Evolutionary conservation across 495 filamentous ascomycete species (phyloP).

Genomic region (Aspergillus coremiiformis): DNA sequence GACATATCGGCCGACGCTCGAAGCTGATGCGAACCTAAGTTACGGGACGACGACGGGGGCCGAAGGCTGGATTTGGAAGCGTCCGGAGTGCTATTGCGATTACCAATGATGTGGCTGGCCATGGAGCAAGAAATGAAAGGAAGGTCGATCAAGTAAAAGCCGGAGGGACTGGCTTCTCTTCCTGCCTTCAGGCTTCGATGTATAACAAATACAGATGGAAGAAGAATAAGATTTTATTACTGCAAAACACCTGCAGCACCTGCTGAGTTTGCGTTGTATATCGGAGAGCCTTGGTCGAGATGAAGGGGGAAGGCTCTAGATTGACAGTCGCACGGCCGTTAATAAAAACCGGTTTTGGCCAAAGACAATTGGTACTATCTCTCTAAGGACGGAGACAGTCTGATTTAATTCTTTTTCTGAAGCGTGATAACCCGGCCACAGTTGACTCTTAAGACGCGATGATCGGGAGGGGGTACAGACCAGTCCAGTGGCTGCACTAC

Average conservation of each 20-base stretch:
- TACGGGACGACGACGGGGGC: conserved; percentile 78
- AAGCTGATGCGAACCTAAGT: conserved; percentile 74
- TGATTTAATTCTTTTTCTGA: conserved; percentile 7
- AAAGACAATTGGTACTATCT: conserved; percentile 16
- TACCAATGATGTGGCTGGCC: conserved; percentile 64
- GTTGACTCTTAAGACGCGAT: conserved; percentile 25
- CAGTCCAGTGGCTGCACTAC: conserved; percentile 47
- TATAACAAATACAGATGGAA: conserved; percentile 36
- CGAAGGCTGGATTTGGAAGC: conserved; percentile 78
- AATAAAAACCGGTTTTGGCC: conserved; percentile 3
- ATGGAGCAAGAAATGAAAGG: conserved; percentile 38
- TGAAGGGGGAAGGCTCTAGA: background rate
- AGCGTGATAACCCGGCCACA: conserved; percentile 12
- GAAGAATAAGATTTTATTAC: conserved; percentile 29
- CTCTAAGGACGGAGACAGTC: conserved; percentile 16
- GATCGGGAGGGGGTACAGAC: conserved; percentile 40
- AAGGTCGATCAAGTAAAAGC: conserved; percentile 11
- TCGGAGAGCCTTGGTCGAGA: conserved; percentile 3
- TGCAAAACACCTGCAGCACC: conserved; percentile 77
- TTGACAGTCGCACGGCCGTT: background rate
- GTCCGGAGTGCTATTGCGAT: conserved; percentile 97
- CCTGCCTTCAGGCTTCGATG: conserved; percentile 17
- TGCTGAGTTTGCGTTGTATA: conserved; percentile 65
- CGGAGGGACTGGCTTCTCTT: background rate
- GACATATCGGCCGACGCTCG: conserved; percentile 97